Base-by-base conservation (phyloP, 2,329 filamentous ascomycete genomes). In the Apiospora malaysiana region DNA sequence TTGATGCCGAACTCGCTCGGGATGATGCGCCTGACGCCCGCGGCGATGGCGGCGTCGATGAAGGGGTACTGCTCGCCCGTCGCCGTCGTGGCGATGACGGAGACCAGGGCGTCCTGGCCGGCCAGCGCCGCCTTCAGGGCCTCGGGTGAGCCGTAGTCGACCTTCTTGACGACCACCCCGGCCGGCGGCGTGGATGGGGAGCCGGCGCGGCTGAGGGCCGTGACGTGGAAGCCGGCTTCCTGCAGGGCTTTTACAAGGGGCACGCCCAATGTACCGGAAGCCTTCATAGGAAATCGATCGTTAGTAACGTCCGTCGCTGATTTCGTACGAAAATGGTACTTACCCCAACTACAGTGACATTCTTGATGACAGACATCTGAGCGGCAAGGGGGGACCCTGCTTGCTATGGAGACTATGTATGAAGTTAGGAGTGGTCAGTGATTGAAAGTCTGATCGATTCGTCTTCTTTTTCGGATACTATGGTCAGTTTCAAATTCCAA, bases 21-120 rank as follows among this genome's bases (percentile, higher is more conserved):
- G 40, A 90, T 82, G 79, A 90, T 87, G 23, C 87, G 83, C 74
- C 86, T 84, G 6, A 91, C 87, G 27, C 87, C 87, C 1, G 87
- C 88, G 2, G 83, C 82, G 40, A 88, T 82, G 40, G 87, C 85
- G 0, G 88, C 89, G 67, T 90, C 86, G 45, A 89, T 84, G 68
- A 90, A 78, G 40, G 81, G 81, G 47, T 79, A 78, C 74, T 91
- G 89, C 25, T 80, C 79, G 72, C 87, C 87, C 14, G 78, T 42
- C 1, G 76, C 77, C 0, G 71, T 70, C 10, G 86, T 78, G 6
- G 82, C 83, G 56, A 90, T 81, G 2, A 84, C 81, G 27, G 84
- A 85, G 63, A 91, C 76, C 8, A 89, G 82, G 0, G 86, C 88
- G 76, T 91, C 88, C 71, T 89, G 85, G 46, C 84, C 86, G 47